Percentiles rank a stretch among this genome's conserved stretches.
These are phyloP conservation scores for Aspergillus nanangensis DNA, from an alignment of 495 filamentous ascomycete species.

Conservation along the genomic window DNA sequence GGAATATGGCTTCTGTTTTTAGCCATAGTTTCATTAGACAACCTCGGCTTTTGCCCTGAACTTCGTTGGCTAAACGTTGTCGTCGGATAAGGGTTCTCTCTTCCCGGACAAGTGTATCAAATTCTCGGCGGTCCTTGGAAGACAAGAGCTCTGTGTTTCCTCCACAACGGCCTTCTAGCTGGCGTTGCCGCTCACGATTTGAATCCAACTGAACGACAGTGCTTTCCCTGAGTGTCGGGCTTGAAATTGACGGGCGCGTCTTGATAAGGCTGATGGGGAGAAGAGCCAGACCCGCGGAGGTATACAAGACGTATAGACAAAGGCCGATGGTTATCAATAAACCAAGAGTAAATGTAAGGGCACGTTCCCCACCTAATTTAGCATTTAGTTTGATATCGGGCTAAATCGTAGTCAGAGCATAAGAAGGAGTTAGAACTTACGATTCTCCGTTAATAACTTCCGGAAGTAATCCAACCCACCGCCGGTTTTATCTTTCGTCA, in stretches of 20 bases:
- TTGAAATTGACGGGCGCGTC: constrained; percentile 76
- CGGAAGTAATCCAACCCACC: constrained; percentile 89
- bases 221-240: constrained; percentile 66
- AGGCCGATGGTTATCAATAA: constrained; percentile 82
- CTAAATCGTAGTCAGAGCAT: background rate
- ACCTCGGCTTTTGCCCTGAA: constrained; percentile 65
- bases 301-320: constrained; percentile 81
- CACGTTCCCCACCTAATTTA: constrained; percentile 73
- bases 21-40: constrained; percentile 67
- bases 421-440: constrained; percentile 35
- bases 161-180: constrained; percentile 80
- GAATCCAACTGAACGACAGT: constrained; percentile 73
- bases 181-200: constrained; percentile 87
- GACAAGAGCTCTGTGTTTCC: constrained; percentile 71
- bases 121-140: constrained; percentile 79
- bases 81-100: constrained; percentile 89
- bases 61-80: constrained; percentile 79
- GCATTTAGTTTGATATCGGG: background rate
- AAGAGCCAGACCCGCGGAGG: constrained; percentile 81
- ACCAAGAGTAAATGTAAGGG: constrained; percentile 82
- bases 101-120: constrained; percentile 82
- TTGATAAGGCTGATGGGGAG: constrained; percentile 89
- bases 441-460: constrained; percentile 74
- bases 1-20: constrained; percentile 70
- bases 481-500: constrained; percentile 57